These are phyloP conservation scores for Cladosporium sp. DNA, from an alignment of 2,329 filamentous ascomycete species.

Conservation along the genomic window DNA sequence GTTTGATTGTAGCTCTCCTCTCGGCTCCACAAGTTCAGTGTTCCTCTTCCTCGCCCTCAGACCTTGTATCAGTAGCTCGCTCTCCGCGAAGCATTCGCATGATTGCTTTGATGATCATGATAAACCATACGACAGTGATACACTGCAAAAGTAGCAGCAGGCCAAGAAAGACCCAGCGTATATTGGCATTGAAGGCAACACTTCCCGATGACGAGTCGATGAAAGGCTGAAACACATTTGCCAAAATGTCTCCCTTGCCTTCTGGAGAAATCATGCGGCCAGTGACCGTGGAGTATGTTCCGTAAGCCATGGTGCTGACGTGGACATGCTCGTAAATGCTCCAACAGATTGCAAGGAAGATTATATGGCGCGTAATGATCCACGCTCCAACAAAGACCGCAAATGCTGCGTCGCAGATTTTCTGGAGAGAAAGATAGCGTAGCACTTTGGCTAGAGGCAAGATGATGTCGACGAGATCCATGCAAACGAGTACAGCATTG, in stretches of 20 bases:
- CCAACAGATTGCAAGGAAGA: constrained; percentile 76
- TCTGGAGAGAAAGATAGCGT: constrained; percentile 77
- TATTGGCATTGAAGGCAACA: constrained; percentile 71
- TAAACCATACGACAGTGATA: constrained; percentile 82
- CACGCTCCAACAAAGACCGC: constrained; percentile 83
- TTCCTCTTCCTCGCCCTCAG: no score
- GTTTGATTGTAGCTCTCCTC: no score
- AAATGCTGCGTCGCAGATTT: constrained; percentile 74
- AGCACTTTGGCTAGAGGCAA: constrained; percentile 82
- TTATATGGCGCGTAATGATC: constrained; percentile 75
- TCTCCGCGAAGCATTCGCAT: no score
- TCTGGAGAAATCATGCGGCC: constrained; percentile 50
- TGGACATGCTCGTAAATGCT: constrained; percentile 68
- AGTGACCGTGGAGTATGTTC: constrained; percentile 62
- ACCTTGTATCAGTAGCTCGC: no score
- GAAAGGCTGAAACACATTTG: constrained; percentile 70
- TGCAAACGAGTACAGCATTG: constrained; percentile 80
- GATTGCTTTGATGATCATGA: no score
- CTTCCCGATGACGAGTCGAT: constrained; percentile 59
- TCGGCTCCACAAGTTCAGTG: no score
- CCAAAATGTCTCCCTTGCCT: constrained; percentile 39
- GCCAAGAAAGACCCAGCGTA: constrained; percentile 74
- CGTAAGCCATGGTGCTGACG: constrained; percentile 53
- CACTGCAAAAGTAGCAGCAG: constrained; percentile 73
- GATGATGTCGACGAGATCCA: constrained; percentile 89